These are phyloP conservation scores for Syncephalis plumigaleata DNA, from an alignment of 371 early-diverging fungal species.

Conservation along the genomic window DNA sequence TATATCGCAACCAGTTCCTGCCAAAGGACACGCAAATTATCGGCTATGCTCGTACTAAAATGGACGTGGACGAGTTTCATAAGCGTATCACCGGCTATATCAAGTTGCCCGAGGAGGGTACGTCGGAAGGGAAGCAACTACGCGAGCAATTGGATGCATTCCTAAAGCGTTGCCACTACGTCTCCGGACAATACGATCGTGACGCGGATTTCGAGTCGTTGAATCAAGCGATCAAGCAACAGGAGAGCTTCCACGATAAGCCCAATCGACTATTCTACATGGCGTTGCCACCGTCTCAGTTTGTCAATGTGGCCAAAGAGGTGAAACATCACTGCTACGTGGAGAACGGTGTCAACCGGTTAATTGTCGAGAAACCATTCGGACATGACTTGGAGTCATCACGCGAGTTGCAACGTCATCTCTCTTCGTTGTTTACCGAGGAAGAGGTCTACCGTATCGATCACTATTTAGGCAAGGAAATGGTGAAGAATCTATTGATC, in stretches of 20 bases:
- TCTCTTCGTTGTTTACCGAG: conserved; percentile 62
- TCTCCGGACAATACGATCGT: conserved; percentile 81
- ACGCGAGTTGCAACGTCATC: conserved; percentile 36
- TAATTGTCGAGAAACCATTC: conserved; percentile 99
- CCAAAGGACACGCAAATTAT: conserved; percentile 61
- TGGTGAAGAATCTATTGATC: conserved; percentile 95
- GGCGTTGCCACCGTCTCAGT: conserved; percentile 95
- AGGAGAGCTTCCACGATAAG: conserved; percentile 22
- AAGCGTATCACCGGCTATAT: conserved; percentile 50
- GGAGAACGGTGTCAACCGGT: conserved; percentile 30
- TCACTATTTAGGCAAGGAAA: conserved; percentile 97
- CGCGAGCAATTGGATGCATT: conserved; percentile 31
- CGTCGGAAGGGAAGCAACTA: too few relatives aligned
- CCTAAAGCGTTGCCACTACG: conserved; percentile 59
- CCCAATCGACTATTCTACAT: conserved; percentile 82
- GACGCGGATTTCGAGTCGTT: conserved; percentile 48
- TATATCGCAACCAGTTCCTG: conserved; percentile 58
- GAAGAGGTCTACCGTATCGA: conserved; percentile 95
- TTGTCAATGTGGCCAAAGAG: conserved; percentile 61
- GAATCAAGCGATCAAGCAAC: conserved; percentile 27
- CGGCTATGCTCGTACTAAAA: conserved; percentile 89
- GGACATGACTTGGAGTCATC: conserved; percentile 83
- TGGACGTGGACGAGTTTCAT: conserved; percentile 58
- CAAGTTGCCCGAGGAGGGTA: conserved; percentile 32
- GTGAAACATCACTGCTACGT: conserved; percentile 45